Base-by-base conservation (phyloP, 2,329 filamentous ascomycete genomes). In the Paecilomyces formosus region DNA sequence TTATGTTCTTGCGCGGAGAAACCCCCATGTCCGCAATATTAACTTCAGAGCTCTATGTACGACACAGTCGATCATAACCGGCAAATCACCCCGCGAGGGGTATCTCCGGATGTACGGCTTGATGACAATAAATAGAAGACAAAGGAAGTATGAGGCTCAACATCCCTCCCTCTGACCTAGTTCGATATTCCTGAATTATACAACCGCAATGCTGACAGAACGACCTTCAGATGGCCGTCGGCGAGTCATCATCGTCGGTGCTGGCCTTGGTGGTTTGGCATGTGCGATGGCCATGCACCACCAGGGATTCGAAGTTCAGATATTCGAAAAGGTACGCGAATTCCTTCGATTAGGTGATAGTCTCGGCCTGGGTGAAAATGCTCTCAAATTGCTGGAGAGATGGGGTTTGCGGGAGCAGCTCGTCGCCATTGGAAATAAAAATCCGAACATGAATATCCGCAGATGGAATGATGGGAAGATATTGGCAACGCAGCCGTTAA, bases 241-340 rank as follows among this genome's bases (percentile, higher is more conserved):
- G 15, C 45, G 57, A 79, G 79, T 78, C 33, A 77, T 81, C 28
- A 72, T 81, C 22, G 76, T 81, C n/a, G 79, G 79, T 18, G 79
- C 78, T 18, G 79, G 79, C 11, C 74, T 81, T 1, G 79, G 79
- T 7, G 79, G 79, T 12, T 80, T 60, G 13, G 56, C 59, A 30
- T 58, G 56, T 24, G 59, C 56, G 24, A 60, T 60, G 57, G 57
- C 59, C 1, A 58, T 58, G 56, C 59, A 58, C 28, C 21, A 58
- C 21, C 52, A 54, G 3, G 57, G 59, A 18, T 58, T 60, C 35
- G 57, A 60, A 39, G 57, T 60, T 21, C 50, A 56, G 22, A 55
- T 60, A 15, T 60, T 58, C 28, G 59, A 60, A 54, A 56, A 60
- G 39, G 59, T 60, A n/a, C 53, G 57, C 26, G 56, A 58, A 54